Conservation (phyloP, 805 yeast species). For the Saccharomycopsis sp. region DNA sequence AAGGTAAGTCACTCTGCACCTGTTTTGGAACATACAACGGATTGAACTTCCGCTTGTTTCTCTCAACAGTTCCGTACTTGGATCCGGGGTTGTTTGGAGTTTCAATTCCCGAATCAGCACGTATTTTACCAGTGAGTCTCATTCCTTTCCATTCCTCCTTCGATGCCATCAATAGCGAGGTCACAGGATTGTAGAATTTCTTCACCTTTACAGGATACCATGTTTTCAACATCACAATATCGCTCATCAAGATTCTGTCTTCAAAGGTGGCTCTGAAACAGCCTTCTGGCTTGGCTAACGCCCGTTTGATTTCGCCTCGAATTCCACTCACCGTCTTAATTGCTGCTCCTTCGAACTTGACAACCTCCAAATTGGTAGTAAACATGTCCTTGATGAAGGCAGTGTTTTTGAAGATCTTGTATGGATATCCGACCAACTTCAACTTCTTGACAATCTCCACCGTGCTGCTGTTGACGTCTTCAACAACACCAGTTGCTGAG, state of each 20-base stretch:
- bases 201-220: constrained; percentile 95
- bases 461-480: constrained; percentile 79
- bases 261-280: constrained; percentile 95
- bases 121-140: constrained; percentile 89
- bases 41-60: constrained; percentile 79
- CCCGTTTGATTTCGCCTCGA: constrained; percentile 95
- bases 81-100: constrained; percentile 55
- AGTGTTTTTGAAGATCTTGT: constrained; percentile 88
- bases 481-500: constrained; percentile 94
- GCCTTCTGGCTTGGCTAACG: constrained; percentile 91
- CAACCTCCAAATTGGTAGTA: constrained; percentile 84
- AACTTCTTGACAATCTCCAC: constrained; percentile 93
- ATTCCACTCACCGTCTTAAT: constrained; percentile 96
- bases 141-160: constrained; percentile 93
- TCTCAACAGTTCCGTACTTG: constrained; percentile 64
- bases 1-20: constrained; percentile 74
- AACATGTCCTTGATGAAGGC: constrained; percentile 98
- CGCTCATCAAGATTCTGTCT: constrained; percentile 87
- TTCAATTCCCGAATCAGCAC: constrained; percentile 64
- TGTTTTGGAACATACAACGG: constrained; percentile 80
- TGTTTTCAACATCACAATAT: constrained; percentile 81
- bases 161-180: constrained; percentile 71
- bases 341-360: constrained; percentile 96
- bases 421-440: constrained; percentile 91
- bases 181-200: constrained; percentile 91